phyloP scores from a whole-genome alignment of 2,329 filamentous ascomycete genomes.

The Scedosporium dehoogii region DNA sequence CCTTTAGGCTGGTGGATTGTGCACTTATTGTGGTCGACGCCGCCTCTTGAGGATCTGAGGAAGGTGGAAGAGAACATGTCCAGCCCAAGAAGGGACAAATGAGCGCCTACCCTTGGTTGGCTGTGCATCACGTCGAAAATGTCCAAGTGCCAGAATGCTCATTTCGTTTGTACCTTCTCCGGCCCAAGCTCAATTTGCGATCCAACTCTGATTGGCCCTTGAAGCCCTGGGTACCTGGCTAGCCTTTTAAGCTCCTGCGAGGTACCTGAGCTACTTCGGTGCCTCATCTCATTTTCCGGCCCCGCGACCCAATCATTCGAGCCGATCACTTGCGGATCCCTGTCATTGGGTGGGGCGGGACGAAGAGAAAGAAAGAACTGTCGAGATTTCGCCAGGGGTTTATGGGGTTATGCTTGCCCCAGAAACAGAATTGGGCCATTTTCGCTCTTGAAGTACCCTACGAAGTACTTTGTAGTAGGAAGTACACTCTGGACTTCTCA shows the following conservation, averaged over 20 bases:
- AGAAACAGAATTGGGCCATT: background rate
- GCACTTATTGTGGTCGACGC: no score
- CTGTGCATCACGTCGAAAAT: background rate
- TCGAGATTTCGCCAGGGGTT: background rate
- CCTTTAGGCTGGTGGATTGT: no score
- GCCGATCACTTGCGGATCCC: background rate
- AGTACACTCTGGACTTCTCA: no score
- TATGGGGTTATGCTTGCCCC: background rate
- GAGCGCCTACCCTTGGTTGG: background rate
- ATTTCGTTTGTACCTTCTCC: constrained; percentile 3
- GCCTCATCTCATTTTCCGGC: background rate
- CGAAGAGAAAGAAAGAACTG: background rate
- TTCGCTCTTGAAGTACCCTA: no score
- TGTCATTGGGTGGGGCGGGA: background rate
- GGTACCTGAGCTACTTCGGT: background rate
- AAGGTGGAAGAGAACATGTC: no score
- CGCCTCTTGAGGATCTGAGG: no score
- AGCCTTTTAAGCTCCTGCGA: background rate
- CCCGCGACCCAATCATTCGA: background rate
- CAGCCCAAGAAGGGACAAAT: no score
- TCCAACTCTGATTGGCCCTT: background rate
- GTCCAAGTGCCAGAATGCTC: background rate
- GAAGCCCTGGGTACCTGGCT: background rate
- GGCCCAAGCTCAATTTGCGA: background rate
- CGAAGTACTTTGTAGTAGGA: no score